Evolutionary conservation across 1,284 basidiomycete species (phyloP).

Genomic region (Puccinia hordei): DNA sequence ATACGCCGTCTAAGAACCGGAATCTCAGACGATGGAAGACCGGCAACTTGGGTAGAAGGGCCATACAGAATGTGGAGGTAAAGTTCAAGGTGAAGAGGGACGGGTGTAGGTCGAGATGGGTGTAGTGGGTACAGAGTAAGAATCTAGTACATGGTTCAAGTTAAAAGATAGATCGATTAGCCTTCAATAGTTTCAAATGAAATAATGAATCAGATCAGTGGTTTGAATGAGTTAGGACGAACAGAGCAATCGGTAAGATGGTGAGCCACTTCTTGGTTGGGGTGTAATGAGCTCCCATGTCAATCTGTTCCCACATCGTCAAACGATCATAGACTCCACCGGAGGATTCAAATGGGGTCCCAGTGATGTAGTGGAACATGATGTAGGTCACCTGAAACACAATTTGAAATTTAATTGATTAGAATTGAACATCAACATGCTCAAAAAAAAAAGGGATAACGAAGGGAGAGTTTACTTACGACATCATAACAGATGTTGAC

Average conservation of each 20-base stretch:
- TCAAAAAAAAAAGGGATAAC: not conserved
- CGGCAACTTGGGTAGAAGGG: conserved; percentile 92
- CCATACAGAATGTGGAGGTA: conserved; percentile 75
- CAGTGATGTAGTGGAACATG: conserved; percentile 98
- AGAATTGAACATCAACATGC: not conserved
- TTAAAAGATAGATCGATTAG: no score
- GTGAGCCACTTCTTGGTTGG: conserved; percentile 98
- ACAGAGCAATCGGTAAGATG: conserved; percentile 86
- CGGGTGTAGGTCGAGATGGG: conserved; percentile 77
- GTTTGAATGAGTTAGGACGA: conserved; percentile 60
- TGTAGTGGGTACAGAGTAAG: conserved; percentile 96
- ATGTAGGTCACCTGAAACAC: conserved; percentile 78
- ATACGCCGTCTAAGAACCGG: conserved; percentile 52
- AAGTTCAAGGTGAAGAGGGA: conserved; percentile 91
- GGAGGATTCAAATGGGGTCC: conserved; percentile 88
- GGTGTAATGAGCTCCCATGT: conserved; percentile 96
- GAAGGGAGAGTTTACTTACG: conserved; percentile 64
- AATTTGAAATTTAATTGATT: not conserved
- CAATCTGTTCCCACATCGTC: conserved; percentile 99
- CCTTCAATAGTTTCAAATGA: no score
- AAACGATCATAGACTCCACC: conserved; percentile 95
- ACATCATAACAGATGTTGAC: conserved; percentile 89
- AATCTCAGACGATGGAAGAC: conserved; percentile 65
- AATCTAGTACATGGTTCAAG: conserved; percentile 75
- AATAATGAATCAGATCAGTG: no score